Base-by-base conservation (phyloP, 108 stramenopile genomes). In the Nitzschia putrida region DNA sequence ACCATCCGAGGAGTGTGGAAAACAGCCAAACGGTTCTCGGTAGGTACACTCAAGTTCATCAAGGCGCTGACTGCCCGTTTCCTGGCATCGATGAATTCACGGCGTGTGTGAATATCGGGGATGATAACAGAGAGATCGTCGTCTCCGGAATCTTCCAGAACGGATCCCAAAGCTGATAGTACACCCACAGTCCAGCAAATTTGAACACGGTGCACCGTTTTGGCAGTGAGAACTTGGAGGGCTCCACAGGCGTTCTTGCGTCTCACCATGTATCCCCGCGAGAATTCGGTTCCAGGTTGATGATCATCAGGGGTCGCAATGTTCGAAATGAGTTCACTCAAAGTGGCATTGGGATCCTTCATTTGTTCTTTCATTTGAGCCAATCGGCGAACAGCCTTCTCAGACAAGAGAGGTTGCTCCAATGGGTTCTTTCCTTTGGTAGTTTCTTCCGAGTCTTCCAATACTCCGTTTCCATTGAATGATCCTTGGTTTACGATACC, bases 161-260 rank as follows among this genome's bases (percentile, higher is more conserved):
- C 89, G 23, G 85, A 85, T 13, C 84, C 50, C 40, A 93, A 74
- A 12, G 92, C 87, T 9, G 77, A 61, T 52, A 93, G 69, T 3
- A 90, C 79, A 12, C 92, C 92, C 23, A 73, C 63, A 14, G 88
- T 93, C 92, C 92, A 90, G 61, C 87, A 88, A 38, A 93, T 77
- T 26, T 80, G 78, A 8, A 81, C 60, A 9, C 88, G 87, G 38
- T 88, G 83, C 41, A 68, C 64, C 12, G 73, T 70, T 23, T 87
- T 83, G 53, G 89, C 70, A 10, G 81, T 82, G 59, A 93, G 44
- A 10, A 90, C 79, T 64, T 93, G 85, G n/a, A 93, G 68, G 11
- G 92, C 89, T 2, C 92, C 92, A 54, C 92, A 93, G 7, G 89
- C 89, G 80, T 93, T 90, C 68, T 90, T 93, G 7, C 92, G 67